These are phyloP conservation scores for Microdochium bolleyi DNA, from an alignment of 2,329 filamentous ascomycete genomes.

Conservation along the genomic window DNA sequence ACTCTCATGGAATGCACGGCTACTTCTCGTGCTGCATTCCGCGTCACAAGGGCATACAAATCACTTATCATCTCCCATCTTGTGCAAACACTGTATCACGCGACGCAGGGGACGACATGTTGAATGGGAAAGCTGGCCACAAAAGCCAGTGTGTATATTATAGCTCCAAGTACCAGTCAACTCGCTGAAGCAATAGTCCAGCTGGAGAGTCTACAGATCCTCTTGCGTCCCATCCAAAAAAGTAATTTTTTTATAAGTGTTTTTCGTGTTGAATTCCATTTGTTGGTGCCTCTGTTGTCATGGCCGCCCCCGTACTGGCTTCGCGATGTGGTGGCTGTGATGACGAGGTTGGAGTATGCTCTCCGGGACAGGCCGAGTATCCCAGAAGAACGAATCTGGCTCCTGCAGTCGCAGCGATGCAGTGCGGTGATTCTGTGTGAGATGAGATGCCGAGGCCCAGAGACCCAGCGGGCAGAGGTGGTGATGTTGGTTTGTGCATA, in stretches of 20 bases:
- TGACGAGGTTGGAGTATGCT: neutral
- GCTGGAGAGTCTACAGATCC: constrained; percentile 14
- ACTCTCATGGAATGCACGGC: neutral
- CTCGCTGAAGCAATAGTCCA: constrained; percentile 6
- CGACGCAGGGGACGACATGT: neutral
- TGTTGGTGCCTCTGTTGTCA: constrained; percentile 3
- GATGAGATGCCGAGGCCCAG: constrained; percentile 2
- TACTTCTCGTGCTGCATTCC: neutral
- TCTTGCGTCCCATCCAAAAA: constrained; percentile 16
- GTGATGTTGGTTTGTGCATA: neutral
- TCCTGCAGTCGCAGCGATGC: constrained; percentile 23
- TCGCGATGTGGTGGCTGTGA: constrained; percentile 1
- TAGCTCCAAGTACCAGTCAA: neutral
- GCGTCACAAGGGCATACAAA: neutral
- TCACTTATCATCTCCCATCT: neutral
- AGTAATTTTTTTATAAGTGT: constrained; percentile 10
- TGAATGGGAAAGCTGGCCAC: neutral
- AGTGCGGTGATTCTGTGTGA: constrained; percentile 13
- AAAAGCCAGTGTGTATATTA: neutral
- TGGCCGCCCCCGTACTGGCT: neutral
- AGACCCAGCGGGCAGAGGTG: neutral
- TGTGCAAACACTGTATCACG: neutral
- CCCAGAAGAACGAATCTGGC: constrained; percentile 3
- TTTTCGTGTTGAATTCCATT: constrained; percentile 8
- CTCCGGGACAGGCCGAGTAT: neutral